These are phyloP conservation scores for Phaeosphaeria sp. DNA, from an alignment of 2,329 filamentous ascomycete genomes.

Conservation along the genomic window DNA sequence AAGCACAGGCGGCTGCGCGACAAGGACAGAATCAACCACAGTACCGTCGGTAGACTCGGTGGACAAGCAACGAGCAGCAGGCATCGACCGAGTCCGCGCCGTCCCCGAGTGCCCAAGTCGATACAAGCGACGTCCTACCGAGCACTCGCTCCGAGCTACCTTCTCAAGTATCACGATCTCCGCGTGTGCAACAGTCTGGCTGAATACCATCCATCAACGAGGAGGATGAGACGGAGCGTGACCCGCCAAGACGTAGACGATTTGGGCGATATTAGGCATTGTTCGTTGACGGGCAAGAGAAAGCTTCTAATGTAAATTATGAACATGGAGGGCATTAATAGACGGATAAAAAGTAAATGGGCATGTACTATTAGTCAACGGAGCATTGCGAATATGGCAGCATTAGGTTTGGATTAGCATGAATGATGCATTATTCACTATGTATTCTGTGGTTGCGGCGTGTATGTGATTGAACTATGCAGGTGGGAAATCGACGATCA, in stretches of 20 bases:
- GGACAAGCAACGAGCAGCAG: background rate
- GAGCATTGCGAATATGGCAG: background rate
- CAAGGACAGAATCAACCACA: slow-evolving; percentile 38
- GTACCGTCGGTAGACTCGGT: slow-evolving; percentile 13
- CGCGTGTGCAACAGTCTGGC: background rate
- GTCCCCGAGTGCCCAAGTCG: background rate
- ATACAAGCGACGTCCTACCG: background rate
- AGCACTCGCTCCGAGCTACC: background rate
- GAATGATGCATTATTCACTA: background rate
- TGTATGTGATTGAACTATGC: background rate
- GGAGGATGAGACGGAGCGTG: background rate
- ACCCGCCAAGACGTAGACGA: background rate
- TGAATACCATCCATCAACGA: background rate
- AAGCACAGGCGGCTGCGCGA: slow-evolving; percentile 36
- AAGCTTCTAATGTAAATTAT: background rate
- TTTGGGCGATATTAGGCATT: background rate
- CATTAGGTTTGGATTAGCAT: background rate
- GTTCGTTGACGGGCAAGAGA: no score
- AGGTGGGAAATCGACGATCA: background rate
- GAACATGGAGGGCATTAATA: background rate
- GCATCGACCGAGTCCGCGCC: background rate
- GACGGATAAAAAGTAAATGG: background rate
- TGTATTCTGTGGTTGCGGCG: background rate
- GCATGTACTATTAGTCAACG: background rate
- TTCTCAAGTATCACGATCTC: background rate